Percentiles rank a stretch among this genome's conserved stretches.
Conservation (phyloP, 768 basidiomycete genomes). For the Boletus rubropictus region DNA sequence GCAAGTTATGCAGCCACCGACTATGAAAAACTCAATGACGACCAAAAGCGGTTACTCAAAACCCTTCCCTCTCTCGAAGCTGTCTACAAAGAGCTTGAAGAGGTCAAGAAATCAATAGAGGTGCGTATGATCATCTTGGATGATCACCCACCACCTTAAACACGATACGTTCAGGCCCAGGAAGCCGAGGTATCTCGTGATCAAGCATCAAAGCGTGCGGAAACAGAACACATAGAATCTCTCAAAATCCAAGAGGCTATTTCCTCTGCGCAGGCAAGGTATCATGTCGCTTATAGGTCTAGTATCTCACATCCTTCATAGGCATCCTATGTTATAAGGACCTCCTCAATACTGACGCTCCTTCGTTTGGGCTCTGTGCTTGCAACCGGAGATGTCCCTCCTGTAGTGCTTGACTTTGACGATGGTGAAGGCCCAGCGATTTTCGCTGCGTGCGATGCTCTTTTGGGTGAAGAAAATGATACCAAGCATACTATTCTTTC, state of each 20-base stretch:
- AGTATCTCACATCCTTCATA: conserved; percentile 20
- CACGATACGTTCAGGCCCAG: conserved; percentile 39
- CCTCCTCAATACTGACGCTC: conserved; percentile 50
- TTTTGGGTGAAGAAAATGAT: conserved; percentile 52
- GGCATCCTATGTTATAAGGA: conserved; percentile 40
- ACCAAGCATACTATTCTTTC: conserved; percentile 46
- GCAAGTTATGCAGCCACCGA: conserved; percentile 63
- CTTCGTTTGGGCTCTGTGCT: conserved; percentile 53
- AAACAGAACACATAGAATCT: conserved; percentile 52
- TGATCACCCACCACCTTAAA: not conserved
- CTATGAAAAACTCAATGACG: conserved; percentile 74
- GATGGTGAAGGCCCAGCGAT: conserved; percentile 52
- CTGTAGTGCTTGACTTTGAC: conserved; percentile 39
- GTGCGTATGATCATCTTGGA: conserved; percentile 45
- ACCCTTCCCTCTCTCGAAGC: conserved; percentile 74
- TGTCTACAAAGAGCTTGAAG: conserved; percentile 73
- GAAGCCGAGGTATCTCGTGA: conserved; percentile 62
- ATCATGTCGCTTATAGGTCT: not conserved
- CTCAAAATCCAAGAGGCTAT: conserved; percentile 52
- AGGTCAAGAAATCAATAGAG: conserved; percentile 81
- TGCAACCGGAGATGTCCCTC: conserved; percentile 39
- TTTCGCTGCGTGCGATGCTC: conserved; percentile 44
- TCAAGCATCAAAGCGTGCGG: conserved; percentile 46
- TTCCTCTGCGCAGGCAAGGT: conserved; percentile 51
- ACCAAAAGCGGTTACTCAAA: conserved; percentile 72